These are phyloP conservation scores for Euphorbia corollata DNA, from an alignment of 441 rosid species.

Conservation along the genomic window DNA sequence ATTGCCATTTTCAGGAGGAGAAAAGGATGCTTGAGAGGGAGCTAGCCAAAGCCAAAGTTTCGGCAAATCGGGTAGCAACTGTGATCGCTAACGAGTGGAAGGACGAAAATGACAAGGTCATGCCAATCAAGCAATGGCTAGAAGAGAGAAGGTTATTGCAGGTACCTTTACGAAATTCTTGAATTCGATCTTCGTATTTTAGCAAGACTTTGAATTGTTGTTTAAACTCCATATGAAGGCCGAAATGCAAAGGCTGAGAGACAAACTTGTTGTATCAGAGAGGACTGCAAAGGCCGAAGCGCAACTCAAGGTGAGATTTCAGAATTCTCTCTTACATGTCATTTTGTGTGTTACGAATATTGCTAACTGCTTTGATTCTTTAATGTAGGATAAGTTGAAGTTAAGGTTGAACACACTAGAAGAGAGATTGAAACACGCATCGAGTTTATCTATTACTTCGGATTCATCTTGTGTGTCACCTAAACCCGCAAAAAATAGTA, in stretches of 20 bases:
- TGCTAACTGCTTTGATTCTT: background rate
- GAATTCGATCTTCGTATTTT: background rate
- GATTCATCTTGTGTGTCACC: slow-evolving; percentile 29
- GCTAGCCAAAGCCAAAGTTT: slow-evolving; percentile 73
- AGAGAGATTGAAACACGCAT: slow-evolving; percentile 46
- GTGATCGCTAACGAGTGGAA: slow-evolving; percentile 93
- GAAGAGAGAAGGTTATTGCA: slow-evolving; percentile 78
- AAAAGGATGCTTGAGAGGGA: slow-evolving; percentile 87
- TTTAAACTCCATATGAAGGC: slow-evolving; percentile 34
- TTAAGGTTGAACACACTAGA: slow-evolving; percentile 68
- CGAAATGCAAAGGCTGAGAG: slow-evolving; percentile 78
- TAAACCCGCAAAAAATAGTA: slow-evolving; percentile 44
- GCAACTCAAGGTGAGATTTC: slow-evolving; percentile 56
- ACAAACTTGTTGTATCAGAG: slow-evolving; percentile 60
- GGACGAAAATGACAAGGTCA: slow-evolving; percentile 80
- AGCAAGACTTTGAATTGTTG: background rate
- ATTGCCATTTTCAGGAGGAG: slow-evolving; percentile 49
- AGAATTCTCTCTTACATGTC: background rate
- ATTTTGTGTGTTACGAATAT: background rate
- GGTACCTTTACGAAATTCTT: slow-evolving; percentile 29
- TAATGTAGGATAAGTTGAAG: slow-evolving; percentile 65
- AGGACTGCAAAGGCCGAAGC: slow-evolving; percentile 90
- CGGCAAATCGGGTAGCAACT: slow-evolving; percentile 71
- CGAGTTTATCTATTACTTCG: slow-evolving; percentile 28
- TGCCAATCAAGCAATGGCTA: slow-evolving; percentile 90